These are phyloP conservation scores for Hyaloscypha variabilis DNA, from an alignment of 495 filamentous ascomycete species.

Conservation along the genomic window DNA sequence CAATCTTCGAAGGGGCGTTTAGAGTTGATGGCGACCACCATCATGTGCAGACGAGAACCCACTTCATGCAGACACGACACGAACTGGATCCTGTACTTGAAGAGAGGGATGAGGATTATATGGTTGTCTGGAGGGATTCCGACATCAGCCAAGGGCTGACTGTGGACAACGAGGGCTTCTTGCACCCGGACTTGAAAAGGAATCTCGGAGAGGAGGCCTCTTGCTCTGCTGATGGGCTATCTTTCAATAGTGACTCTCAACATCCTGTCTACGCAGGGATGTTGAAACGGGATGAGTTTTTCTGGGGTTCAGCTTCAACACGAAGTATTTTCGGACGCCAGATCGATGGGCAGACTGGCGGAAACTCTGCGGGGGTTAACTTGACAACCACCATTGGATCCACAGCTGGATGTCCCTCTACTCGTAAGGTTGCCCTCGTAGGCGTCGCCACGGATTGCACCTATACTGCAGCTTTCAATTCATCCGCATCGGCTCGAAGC, in stretches of 20 bases:
- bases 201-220: constrained; percentile 15
- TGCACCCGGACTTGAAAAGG: constrained; percentile 30
- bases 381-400: constrained; percentile 79
- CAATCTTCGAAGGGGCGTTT: constrained; percentile 92
- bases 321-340: constrained; percentile 59
- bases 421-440: constrained; percentile 85
- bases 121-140: constrained; percentile 91
- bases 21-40: constrained; percentile 78
- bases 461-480: constrained; percentile 72
- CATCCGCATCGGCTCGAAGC: constrained; percentile 55
- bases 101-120: constrained; percentile 66
- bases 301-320: constrained; percentile 58
- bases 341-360: constrained; percentile 47
- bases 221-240: constrained; percentile 32
- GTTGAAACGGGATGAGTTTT: constrained; percentile 38
- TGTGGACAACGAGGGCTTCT: constrained; percentile 24
- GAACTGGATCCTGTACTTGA: constrained; percentile 72
- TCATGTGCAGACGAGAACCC: constrained; percentile 78
- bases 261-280: constrained; percentile 41
- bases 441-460: constrained; percentile 93
- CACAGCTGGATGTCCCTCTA: constrained; percentile 80
- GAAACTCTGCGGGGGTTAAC: constrained; percentile 85
- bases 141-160: constrained; percentile 61
- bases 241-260: constrained; percentile 37
- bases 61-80: constrained; percentile 75